Percentiles rank a stretch among this genome's conserved stretches.
These are phyloP conservation scores for Cerioporus squamosus DNA, from an alignment of 1,284 basidiomycete genomes.

Conservation along the genomic window DNA sequence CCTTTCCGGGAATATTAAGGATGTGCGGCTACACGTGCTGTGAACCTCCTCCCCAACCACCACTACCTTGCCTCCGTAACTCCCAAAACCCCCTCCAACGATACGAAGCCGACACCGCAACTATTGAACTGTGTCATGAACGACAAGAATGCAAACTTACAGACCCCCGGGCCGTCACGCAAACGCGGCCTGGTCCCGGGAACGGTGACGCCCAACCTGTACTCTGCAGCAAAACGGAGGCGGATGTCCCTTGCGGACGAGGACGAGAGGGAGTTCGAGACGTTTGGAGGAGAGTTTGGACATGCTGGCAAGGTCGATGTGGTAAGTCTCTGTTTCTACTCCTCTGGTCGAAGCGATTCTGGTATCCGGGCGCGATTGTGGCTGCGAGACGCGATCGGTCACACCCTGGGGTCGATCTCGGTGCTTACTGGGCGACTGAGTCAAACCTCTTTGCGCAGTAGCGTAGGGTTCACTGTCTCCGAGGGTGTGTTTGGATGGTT, in stretches of 20 bases:
- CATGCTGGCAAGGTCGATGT: slow-evolving; percentile 22
- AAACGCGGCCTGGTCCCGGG: slow-evolving; percentile 34
- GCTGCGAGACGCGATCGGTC: slow-evolving; percentile 1
- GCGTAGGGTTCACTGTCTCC: too few relatives aligned
- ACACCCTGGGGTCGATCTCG: not conserved
- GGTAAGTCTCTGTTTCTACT: slow-evolving; percentile 12
- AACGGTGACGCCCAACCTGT: slow-evolving; percentile 37
- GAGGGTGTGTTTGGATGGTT: too few relatives aligned
- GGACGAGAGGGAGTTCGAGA: slow-evolving; percentile 18
- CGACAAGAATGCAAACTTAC: slow-evolving; percentile 15
- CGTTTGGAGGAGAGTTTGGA: slow-evolving; percentile 23
- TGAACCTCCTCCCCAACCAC: not conserved
- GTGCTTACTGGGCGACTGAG: not conserved
- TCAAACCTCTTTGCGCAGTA: too few relatives aligned
- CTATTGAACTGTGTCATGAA: too few relatives aligned
- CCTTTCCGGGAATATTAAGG: too few relatives aligned
- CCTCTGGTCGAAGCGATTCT: not conserved
- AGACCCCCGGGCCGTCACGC: slow-evolving; percentile 22
- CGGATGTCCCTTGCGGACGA: slow-evolving; percentile 34
- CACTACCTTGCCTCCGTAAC: too few relatives aligned
- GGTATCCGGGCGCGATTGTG: too few relatives aligned
- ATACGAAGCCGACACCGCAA: too few relatives aligned
- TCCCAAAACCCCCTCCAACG: too few relatives aligned
- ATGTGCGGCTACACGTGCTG: too few relatives aligned
- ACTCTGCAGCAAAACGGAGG: slow-evolving; percentile 37